Conservation (phyloP, 257 asterid genomes). For the Anisodus acutangulus region DNA sequence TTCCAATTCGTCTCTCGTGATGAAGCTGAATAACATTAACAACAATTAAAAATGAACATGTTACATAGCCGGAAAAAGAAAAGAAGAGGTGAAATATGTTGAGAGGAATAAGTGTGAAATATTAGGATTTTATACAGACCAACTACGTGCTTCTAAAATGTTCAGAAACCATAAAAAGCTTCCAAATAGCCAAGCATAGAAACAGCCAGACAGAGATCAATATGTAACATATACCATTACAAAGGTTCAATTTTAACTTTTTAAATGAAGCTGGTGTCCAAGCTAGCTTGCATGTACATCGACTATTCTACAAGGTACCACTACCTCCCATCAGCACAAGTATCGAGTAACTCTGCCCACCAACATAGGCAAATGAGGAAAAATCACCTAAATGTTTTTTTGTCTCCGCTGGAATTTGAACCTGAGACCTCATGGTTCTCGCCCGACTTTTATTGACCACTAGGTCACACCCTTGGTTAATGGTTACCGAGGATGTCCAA, state of each 20-base stretch:
- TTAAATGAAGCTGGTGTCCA: too few relatives aligned
- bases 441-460: too few relatives aligned
- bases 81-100: too few relatives aligned
- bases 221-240: not conserved
- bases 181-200: not conserved
- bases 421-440: too few relatives aligned
- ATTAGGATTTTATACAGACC: not conserved
- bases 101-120: not conserved
- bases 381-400: too few relatives aligned
- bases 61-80: not conserved
- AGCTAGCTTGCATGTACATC: too few relatives aligned
- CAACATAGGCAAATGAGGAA: too few relatives aligned
- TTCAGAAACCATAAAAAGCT: not conserved
- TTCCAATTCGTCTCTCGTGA: constrained; percentile 81
- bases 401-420: too few relatives aligned
- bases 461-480: too few relatives aligned
- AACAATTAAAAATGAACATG: not conserved
- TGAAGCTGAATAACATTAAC: constrained; percentile 52
- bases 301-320: too few relatives aligned
- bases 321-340: too few relatives aligned
- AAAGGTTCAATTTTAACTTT: not conserved
- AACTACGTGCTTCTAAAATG: not conserved
- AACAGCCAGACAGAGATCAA: not conserved
- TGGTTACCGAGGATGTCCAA: not conserved
- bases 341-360: too few relatives aligned